Base-by-base conservation (phyloP, 352 stramenopile genomes). In the Phytopythium sindhum region DNA sequence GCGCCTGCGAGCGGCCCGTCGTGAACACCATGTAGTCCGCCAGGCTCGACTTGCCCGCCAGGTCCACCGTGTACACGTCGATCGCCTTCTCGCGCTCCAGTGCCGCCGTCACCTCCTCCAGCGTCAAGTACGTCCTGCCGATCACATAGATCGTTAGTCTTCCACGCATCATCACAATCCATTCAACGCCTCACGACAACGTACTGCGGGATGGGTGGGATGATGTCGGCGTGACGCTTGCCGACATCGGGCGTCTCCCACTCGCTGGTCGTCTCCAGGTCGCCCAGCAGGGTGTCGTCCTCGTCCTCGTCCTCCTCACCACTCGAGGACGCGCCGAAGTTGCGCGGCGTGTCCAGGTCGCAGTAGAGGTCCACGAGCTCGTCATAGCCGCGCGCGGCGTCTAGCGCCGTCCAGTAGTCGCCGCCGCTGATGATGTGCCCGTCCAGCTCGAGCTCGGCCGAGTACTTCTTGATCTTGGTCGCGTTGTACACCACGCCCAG, bases 1-100 rank as follows among this genome's bases (percentile, higher is more conserved):
- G 89, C 11, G 81, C 75, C 60, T 89, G 80, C 35, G 83, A 96
- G 17, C 80, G 75, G 9, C 88, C 88, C 7, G 89, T 96, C 39
- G 80, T 90, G 63, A 97, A 97, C 26, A 97, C 78, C 89, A 97
- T 97, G 69, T 86, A 89, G 63, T 96, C 81, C 12, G 88, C 89
- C 47, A 96, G 72, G 42, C 80, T 90, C 60, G 77, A 93, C 67
- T 93, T 93, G 33, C 86, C 86, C 17, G 72, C 67, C 35, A 95
- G 68, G 64, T 92, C 73, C 42, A 93, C 77, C 26, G 77, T 89
- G 70, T 91, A 89, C 47, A 95, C 74, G 60, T 93, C 71, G 31
- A 93, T 88, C 4, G 79, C 86, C 56, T 93, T 91, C 59, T 95
- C 84, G 0, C 76, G 69, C 67, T 86, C 81, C 15, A 95, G 70